Percentiles rank a stretch among this genome's conserved stretches.
phyloP scores from a whole-genome alignment of 1,284 basidiomycete genomes.

The Pseudozyma thailandica region DNA sequence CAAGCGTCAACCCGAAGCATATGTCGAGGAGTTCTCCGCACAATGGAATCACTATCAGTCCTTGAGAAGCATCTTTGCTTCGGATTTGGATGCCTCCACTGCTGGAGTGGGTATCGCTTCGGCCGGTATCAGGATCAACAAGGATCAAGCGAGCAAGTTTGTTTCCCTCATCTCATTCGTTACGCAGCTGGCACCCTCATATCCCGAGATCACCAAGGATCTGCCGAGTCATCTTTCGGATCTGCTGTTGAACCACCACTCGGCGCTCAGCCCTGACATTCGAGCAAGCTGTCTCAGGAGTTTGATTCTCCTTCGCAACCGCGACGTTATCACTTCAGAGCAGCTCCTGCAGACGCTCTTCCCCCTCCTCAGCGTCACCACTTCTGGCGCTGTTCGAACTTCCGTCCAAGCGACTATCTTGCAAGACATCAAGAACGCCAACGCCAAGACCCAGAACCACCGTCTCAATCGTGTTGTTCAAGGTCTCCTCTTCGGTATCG shows the following conservation, averaged over 20 bases:
- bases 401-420: conserved; percentile 94
- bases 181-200: conserved; percentile 73
- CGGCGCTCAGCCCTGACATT: conserved; percentile 61
- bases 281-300: conserved; percentile 52
- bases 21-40: conserved; percentile 96
- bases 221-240: conserved; percentile 58
- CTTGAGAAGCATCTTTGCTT: conserved; percentile 81
- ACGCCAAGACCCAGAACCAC: conserved; percentile 88
- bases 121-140: conserved; percentile 43
- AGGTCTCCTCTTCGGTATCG: conserved; percentile 93
- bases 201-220: conserved; percentile 57
- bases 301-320: conserved; percentile 84
- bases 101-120: conserved; percentile 16
- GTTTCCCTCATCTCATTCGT: conserved; percentile 61
- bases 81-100: conserved; percentile 44
- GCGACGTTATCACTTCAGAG: conserved; percentile 89
- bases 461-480: conserved; percentile 96
- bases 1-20: conserved; percentile 86
- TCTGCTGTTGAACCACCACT: conserved; percentile 63
- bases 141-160: conserved; percentile 61
- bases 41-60: conserved; percentile 98
- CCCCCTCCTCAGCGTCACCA: conserved; percentile 85
- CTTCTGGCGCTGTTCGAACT: conserved; percentile 82
- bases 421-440: conserved; percentile 93
- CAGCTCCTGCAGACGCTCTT: conserved; percentile 92